phyloP scores from a whole-genome alignment of 177 flowering plant genomes.

The Vitis hybrid region DNA sequence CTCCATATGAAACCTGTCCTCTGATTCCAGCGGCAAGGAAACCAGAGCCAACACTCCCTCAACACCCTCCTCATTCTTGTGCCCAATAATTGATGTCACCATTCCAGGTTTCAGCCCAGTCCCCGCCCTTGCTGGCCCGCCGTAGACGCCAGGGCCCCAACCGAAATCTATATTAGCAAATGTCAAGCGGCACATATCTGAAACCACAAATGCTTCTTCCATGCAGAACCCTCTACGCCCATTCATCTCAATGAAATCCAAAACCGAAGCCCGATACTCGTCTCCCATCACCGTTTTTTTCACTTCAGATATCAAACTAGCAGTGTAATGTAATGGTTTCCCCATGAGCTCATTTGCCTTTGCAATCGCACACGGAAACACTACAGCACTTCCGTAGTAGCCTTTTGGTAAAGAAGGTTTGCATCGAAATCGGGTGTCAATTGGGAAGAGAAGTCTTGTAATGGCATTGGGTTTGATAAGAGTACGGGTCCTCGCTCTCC shows the following conservation, averaged over 20 bases:
- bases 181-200: constrained; percentile 23
- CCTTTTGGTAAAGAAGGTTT: constrained; percentile 22
- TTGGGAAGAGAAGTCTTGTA: constrained; percentile 24
- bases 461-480: constrained; percentile 8
- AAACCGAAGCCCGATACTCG: constrained; percentile 23
- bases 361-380: constrained; percentile 17
- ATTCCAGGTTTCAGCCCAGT: constrained; percentile 26
- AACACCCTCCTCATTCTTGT: constrained; percentile 16
- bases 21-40: constrained; percentile 16
- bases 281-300: constrained; percentile 19
- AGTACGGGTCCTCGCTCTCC: constrained; percentile 27
- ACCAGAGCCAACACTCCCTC: constrained; percentile 30
- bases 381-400: constrained; percentile 26
- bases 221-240: constrained; percentile 18
- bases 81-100: constrained; percentile 23
- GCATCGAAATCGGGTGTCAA: constrained; percentile 25
- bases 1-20: constrained; percentile 10
- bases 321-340: constrained; percentile 16
- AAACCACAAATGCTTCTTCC: constrained; percentile 24
- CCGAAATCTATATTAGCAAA: constrained; percentile 28
- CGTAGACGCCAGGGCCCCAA: constrained; percentile 28
- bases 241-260: constrained; percentile 29
- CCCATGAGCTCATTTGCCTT: constrained; percentile 8
- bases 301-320: constrained; percentile 15
- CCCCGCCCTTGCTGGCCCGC: constrained; percentile 24